Percentiles rank a stretch among this genome's conserved stretches.
phyloP scores from a whole-genome alignment of 2,329 filamentous ascomycete genomes.

The Cryphonectria nitschkei region DNA sequence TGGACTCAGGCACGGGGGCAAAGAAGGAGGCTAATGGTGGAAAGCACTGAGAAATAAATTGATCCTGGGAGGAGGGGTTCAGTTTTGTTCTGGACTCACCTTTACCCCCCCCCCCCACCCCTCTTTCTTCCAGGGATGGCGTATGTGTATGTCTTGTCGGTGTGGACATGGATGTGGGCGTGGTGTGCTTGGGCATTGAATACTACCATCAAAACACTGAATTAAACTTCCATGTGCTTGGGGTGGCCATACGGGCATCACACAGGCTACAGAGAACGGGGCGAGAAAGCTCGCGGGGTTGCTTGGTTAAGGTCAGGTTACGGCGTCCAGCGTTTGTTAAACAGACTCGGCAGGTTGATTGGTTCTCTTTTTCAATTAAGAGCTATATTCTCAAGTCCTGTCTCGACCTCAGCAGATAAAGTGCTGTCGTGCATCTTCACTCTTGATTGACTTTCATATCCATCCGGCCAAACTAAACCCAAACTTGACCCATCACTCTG shows the following conservation, averaged over 20 bases:
- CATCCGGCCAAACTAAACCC: background rate
- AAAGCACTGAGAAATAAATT: background rate
- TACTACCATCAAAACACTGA: background rate
- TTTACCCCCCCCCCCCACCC: too few relatives aligned
- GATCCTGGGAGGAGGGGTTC: background rate
- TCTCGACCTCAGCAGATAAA: background rate
- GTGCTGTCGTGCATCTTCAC: background rate
- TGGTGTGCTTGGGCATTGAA: background rate
- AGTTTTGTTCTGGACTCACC: background rate
- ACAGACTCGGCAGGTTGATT: background rate
- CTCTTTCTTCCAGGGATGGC: background rate
- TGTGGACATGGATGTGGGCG: background rate
- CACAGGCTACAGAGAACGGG: background rate
- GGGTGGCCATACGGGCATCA: background rate
- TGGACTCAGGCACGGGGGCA: slow-evolving; percentile 43
- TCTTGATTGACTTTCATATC: background rate
- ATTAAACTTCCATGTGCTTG: background rate
- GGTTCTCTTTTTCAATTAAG: background rate
- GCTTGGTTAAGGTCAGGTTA: background rate
- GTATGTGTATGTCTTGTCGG: background rate
- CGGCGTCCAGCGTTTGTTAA: background rate
- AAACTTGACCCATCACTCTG: background rate
- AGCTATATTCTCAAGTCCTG: background rate
- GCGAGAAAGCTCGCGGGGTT: background rate
- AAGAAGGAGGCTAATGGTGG: slow-evolving; percentile 34